Evolutionary conservation across 148 eudicot species (phyloP).

Genomic region (Suaeda aralocaspica): DNA sequence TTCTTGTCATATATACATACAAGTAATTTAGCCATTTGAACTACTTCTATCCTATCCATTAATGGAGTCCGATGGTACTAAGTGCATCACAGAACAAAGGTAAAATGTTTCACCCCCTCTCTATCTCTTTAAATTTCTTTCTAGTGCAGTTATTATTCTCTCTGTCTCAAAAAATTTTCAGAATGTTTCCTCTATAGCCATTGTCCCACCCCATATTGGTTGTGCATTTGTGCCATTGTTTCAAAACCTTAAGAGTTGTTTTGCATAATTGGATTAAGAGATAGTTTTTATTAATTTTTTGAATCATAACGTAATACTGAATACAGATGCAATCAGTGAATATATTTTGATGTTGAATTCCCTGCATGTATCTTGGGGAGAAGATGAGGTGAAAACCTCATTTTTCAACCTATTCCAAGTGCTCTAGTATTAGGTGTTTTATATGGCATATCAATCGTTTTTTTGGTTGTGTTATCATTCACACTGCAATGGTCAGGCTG

Average conservation of each 20-base stretch:
- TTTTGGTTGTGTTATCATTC: background rate
- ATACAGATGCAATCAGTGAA: background rate
- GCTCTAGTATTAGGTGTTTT: background rate
- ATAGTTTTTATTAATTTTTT: no score
- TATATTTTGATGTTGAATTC: background rate
- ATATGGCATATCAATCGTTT: background rate
- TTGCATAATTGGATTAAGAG: no score
- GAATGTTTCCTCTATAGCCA: no score
- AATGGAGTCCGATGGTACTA: conserved; percentile 22
- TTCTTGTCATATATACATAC: conserved; percentile 14
- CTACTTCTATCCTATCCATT: background rate
- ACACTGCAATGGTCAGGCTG: conserved; percentile 32
- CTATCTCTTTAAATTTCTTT: background rate
- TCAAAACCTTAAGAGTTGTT: background rate
- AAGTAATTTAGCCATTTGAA: background rate
- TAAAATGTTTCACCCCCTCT: background rate
- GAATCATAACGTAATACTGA: no score
- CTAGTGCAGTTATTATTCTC: no score
- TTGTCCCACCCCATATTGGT: no score
- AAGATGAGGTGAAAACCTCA: background rate
- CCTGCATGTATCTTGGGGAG: background rate
- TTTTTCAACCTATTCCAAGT: background rate
- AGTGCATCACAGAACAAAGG: conserved; percentile 18
- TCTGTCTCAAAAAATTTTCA: no score
- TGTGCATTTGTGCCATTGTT: no score